A percentile compares a stretch with the other conserved stretches of the same genome.
Evolutionary conservation across 129 eudicot genomes (phyloP).

Genomic region (Helichrysum umbraculigerum): DNA sequence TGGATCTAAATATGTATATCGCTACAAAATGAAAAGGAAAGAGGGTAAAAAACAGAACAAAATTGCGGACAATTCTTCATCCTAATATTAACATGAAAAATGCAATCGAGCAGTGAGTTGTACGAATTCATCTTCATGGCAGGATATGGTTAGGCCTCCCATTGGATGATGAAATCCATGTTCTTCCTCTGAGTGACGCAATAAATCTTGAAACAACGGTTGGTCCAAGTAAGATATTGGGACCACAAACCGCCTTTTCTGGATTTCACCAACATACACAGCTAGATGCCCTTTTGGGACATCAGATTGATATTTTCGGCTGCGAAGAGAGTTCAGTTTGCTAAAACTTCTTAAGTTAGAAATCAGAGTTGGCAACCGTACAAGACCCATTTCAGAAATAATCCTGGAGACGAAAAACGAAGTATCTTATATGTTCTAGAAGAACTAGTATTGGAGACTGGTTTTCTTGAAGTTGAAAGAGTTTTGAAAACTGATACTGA

Average conservation of each 20-base stretch:
- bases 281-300: slow-evolving; percentile 29
- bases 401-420: not conserved
- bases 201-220: slow-evolving; percentile 27
- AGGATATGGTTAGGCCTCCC: slow-evolving; percentile 31
- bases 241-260: slow-evolving; percentile 26
- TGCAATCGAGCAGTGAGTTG: slow-evolving; percentile 14
- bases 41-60: slow-evolving; percentile 1
- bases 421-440: not conserved
- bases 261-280: slow-evolving; percentile 30
- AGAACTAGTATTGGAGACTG: not conserved
- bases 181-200: slow-evolving; percentile 29
- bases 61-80: slow-evolving; percentile 14
- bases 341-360: slow-evolving; percentile 22
- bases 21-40: slow-evolving; percentile 9
- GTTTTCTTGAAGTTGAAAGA: not conserved
- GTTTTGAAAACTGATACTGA: not conserved
- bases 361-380: not conserved
- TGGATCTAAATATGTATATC: not conserved
- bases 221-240: slow-evolving; percentile 27
- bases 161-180: slow-evolving; percentile 26
- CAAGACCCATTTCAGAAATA: slow-evolving; percentile 24
- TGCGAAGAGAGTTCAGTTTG: not conserved
- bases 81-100: slow-evolving; percentile 6
- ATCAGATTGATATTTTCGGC: slow-evolving; percentile 2
- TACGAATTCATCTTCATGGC: slow-evolving; percentile 29